A percentile compares a stretch with the other conserved stretches of the same genome.
phyloP scores from a whole-genome alignment of 164 flowering plant species.

The grape (Vitis vinifera) region ASM3070453v1 NC_081810.1:19752001-19752500 shows the following conservation, averaged over 20 bases:
- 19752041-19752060: constrained; percentile 10
- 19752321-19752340: constrained; percentile 7
- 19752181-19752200: neutral
- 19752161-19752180: neutral
- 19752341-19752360: neutral
- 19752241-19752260: constrained; percentile 7
- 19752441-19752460: constrained; percentile 56
- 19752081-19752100: neutral
- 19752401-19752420: constrained; percentile 63
- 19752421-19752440: constrained; percentile 67
- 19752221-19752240: neutral
- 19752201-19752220: constrained; percentile 11
- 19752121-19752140: neutral
- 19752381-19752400: constrained; percentile 25
- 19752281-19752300: constrained; percentile 16
- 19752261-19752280: constrained; percentile 7
- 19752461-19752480: constrained; percentile 56
- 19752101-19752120: too few relatives aligned
- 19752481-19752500: constrained; percentile 38
- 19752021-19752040: constrained; percentile 18
- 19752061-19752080: neutral
- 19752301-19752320: constrained; percentile 12
- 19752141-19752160: neutral
- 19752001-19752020: neutral
- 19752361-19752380: too few relatives aligned